phyloP scores from a whole-genome alignment of 441 rosid genomes.

The Populus hybrid region DNA sequence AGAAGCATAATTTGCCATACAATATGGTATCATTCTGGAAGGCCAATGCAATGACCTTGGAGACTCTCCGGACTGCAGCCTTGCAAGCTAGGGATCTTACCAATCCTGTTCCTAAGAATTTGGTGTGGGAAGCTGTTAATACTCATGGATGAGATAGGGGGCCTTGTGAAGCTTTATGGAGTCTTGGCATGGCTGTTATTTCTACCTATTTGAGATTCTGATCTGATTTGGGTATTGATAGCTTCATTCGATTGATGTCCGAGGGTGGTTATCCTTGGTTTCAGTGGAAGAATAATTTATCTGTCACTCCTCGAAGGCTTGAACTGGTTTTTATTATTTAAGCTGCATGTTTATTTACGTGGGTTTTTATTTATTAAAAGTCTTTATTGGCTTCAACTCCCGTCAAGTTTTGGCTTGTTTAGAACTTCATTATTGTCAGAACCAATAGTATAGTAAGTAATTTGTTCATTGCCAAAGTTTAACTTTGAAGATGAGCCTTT shows the following conservation, averaged over 20 bases:
- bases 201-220: constrained; percentile 5
- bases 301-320: constrained; percentile 26
- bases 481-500: background rate
- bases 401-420: background rate
- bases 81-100: constrained; percentile 59
- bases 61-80: constrained; percentile 48
- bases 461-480: background rate
- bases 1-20: constrained; percentile 61
- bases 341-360: constrained; percentile 9
- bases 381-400: background rate
- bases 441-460: background rate
- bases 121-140: constrained; percentile 75
- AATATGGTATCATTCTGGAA: constrained; percentile 43
- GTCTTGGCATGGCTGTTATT: constrained; percentile 15
- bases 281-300: constrained; percentile 23
- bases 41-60: constrained; percentile 52
- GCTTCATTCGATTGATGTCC: constrained; percentile 21
- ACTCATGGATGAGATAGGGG: constrained; percentile 49
- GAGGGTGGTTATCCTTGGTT: constrained; percentile 18
- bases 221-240: constrained; percentile 11
- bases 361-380: too few relatives aligned
- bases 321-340: constrained; percentile 3
- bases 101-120: constrained; percentile 50
- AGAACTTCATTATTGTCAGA: background rate
- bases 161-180: constrained; percentile 11